Percentiles rank a stretch among this genome's conserved stretches.
These are phyloP conservation scores for Phytophthora cryptogea DNA, from an alignment of 352 stramenopile genomes.

Conservation along the genomic window DNA sequence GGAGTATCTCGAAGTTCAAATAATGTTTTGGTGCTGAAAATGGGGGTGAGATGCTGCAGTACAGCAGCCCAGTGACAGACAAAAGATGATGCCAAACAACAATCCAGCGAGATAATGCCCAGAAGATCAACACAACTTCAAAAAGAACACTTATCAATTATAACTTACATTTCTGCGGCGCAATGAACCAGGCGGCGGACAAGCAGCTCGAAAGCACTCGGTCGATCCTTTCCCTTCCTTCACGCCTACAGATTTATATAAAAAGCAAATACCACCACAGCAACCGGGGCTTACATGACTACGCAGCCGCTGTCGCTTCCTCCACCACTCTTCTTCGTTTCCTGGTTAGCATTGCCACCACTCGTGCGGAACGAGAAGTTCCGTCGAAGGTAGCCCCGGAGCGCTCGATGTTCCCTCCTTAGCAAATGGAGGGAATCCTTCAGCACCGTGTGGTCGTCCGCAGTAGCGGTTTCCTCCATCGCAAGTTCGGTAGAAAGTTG, in stretches of 20 bases:
- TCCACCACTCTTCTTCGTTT: conserved; percentile 42
- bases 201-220: conserved; percentile 17
- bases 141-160: conserved; percentile 24
- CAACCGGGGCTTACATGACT: conserved; percentile 55
- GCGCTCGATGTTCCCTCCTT: conserved; percentile 73
- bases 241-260: conserved; percentile 23
- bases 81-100: conserved; percentile 40
- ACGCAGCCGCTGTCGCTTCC: conserved; percentile 61
- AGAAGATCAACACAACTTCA: conserved; percentile 1
- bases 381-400: conserved; percentile 78
- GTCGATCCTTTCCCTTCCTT: conserved; percentile 8
- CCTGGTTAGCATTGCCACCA: conserved; percentile 31
- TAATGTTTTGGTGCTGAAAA: too few relatives aligned
- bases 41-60: too few relatives aligned
- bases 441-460: conserved; percentile 42
- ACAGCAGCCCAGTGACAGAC: too few relatives aligned
- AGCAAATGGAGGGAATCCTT: conserved; percentile 59
- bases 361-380: conserved; percentile 83
- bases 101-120: conserved; percentile 9
- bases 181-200: conserved; percentile 13
- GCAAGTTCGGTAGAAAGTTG: conserved; percentile 77
- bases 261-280: conserved; percentile 23
- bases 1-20: too few relatives aligned
- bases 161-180: conserved; percentile 39
- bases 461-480: conserved; percentile 57